Conservation (phyloP, 2,329 filamentous ascomycete species). For the Cercospora citrullina region DNA sequence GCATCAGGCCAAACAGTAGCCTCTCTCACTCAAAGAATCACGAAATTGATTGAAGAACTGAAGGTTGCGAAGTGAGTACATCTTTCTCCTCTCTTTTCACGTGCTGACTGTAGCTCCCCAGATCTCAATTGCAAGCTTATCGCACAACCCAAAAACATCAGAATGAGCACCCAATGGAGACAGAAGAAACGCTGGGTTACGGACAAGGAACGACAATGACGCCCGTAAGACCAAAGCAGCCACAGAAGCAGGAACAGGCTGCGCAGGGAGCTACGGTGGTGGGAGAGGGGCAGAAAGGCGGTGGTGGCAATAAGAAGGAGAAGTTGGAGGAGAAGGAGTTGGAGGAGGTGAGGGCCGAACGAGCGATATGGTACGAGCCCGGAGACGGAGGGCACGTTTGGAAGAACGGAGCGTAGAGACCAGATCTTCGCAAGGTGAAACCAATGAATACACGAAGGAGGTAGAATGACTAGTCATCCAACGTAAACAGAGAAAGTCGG, state of each 20-base stretch:
- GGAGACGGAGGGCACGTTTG: too few species aligned
- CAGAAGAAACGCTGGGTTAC: conserved; percentile 2
- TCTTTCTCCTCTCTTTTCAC: not conserved
- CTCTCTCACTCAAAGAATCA: not conserved
- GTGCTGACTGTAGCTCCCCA: not conserved
- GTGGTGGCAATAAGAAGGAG: not conserved
- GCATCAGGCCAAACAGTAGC: not conserved
- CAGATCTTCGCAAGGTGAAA: too few species aligned
- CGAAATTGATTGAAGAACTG: not conserved
- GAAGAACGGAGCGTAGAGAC: too few species aligned
- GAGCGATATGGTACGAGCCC: too few species aligned
- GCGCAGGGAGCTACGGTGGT: conserved; percentile 9
- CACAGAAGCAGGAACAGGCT: not conserved
- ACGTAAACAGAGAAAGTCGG: too few species aligned
- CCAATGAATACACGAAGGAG: too few species aligned
- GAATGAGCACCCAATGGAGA: not conserved
- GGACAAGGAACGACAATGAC: conserved; percentile 7
- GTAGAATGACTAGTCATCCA: too few species aligned
- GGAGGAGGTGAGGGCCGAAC: too few species aligned
- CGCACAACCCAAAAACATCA: not conserved
- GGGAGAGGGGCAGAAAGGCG: not conserved
- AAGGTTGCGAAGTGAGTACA: not conserved
- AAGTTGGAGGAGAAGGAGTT: too few species aligned
- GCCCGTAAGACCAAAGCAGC: conserved; percentile 1
- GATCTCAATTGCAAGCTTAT: not conserved